Evolutionary conservation across 306 rosid species (phyloP), one percentile per base, ranked within the genome.

Genomic region (Crotalaria pallida): DNA sequence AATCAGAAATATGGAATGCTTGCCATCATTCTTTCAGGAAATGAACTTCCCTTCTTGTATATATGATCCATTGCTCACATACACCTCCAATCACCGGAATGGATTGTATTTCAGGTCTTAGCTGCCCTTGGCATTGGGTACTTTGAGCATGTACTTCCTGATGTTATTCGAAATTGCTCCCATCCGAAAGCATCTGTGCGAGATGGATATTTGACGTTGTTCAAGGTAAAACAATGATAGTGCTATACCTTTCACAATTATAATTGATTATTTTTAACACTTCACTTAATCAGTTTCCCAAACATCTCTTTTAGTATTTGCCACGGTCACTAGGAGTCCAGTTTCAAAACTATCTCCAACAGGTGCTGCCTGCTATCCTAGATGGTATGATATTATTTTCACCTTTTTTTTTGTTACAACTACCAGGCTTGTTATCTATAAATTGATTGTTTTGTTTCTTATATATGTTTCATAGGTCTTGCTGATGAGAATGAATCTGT

Each of bases 401-500:
- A 40, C 31, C 16, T 38, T 51, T 22, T 55, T 11, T 57, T 18
- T 76, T 64, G 10, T 67, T 58, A 24, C 16, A 71, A 17, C 59
- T 36, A 50, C 41, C 27, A 21, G 24, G 63, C 31, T 65, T 58
- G 23, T 45, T 23, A 49, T 64, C 44, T 70, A 26, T 21, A 50
- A 71, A 51, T 23, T 56, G 22, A 15, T 19, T 73, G 17, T 4
- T 16, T 24, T 40, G 8, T 17, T 15, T 15, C 53, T 45, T 48
- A 13, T 44, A 49, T 24, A 55, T 70, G 41, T 27, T 53, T 17
- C 85, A 18, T 53, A 94, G 97, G 98, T 75, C 98, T 90, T 72
- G 98, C 98, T 43, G 98, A 94, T 84, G 98, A 94, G 87, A 94
- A 94, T 71, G 98, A 94, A 81, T 94, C 97, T 57, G 98, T 94